Evolutionary conservation across 768 basidiomycete genomes (phyloP).

Genomic region (Podaxis sp.): DNA sequence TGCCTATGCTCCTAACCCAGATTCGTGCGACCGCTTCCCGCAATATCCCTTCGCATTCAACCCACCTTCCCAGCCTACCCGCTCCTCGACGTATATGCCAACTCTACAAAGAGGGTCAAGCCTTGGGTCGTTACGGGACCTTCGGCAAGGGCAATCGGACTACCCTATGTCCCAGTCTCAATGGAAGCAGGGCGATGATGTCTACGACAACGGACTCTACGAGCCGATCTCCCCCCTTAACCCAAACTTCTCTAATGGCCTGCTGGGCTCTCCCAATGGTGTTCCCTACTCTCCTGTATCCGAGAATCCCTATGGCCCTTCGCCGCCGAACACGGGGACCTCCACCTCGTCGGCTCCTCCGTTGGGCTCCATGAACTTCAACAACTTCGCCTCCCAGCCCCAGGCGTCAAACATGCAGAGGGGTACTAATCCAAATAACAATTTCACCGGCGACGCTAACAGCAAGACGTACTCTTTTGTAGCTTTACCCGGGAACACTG

Average conservation of each 20-base stretch:
- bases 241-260: constrained; percentile 47
- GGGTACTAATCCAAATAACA: constrained; percentile 27
- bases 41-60: constrained; percentile 42
- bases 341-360: constrained; percentile 52
- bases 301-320: constrained; percentile 57
- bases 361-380: constrained; percentile 23
- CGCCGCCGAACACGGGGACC: constrained; percentile 62
- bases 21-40: constrained; percentile 28
- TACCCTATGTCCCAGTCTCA: constrained; percentile 32
- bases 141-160: constrained; percentile 38
- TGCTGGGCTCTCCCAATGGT: constrained; percentile 32
- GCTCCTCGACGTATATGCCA: constrained; percentile 39
- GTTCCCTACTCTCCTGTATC: constrained; percentile 47
- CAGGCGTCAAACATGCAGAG: constrained; percentile 30
- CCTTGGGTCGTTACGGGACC: constrained; percentile 43
- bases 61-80: constrained; percentile 29
- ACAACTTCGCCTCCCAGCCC: constrained; percentile 27
- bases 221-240: constrained; percentile 57
- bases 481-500: constrained; percentile 74
- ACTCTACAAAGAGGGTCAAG: constrained; percentile 48
- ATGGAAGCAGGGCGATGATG: constrained; percentile 40
- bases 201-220: constrained; percentile 36
- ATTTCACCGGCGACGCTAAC: constrained; percentile 37
- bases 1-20: constrained; percentile 36
- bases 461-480: constrained; percentile 83